Percentiles rank a stretch among this genome's conserved stretches.
Conservation (phyloP, 352 stramenopile species). For the Thalassiosira oceanica region DNA sequence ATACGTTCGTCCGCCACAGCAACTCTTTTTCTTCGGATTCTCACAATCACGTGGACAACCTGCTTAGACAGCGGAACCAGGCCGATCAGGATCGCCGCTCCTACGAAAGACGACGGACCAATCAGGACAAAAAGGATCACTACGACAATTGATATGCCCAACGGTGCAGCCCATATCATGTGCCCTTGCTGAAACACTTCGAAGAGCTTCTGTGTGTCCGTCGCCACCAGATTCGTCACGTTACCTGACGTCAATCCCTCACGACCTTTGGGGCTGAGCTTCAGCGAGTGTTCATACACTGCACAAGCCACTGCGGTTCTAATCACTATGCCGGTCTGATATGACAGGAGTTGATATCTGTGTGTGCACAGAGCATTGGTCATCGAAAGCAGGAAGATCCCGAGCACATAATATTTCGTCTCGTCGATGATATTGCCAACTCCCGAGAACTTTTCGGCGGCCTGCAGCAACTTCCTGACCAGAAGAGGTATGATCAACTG, state of each 20-base stretch:
- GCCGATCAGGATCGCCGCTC: constrained; percentile 19
- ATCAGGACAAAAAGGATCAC: constrained; percentile 35
- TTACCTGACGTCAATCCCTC: constrained; percentile 25
- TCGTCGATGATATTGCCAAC: constrained; percentile 12
- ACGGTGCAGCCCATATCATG: constrained; percentile 33
- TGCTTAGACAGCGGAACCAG: constrained; percentile 24
- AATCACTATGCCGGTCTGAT: constrained; percentile 28
- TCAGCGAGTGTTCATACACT: constrained; percentile 28
- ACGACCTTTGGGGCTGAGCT: constrained; percentile 11
- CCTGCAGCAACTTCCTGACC: constrained; percentile 29
- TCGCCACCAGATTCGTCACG: constrained; percentile 35
- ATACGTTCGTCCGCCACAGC: constrained; percentile 34
- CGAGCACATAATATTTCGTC: constrained; percentile 24
- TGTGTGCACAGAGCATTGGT: constrained; percentile 35
- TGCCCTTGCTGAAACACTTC: constrained; percentile 44
- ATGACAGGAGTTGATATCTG: constrained; percentile 23
- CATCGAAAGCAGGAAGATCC: constrained; percentile 27
- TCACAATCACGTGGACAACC: constrained; percentile 22
- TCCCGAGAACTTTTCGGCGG: constrained; percentile 4
- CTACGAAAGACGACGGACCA: constrained; percentile 28
- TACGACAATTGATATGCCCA: constrained; percentile 41
- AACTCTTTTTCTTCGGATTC: constrained; percentile 26
- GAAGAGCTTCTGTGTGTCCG: constrained; percentile 53
- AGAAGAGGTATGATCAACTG: constrained; percentile 37
- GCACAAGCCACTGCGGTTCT: constrained; percentile 17